phyloP scores from a whole-genome alignment of 805 yeast species.

The Wickerhamomyces bovis region DNA sequence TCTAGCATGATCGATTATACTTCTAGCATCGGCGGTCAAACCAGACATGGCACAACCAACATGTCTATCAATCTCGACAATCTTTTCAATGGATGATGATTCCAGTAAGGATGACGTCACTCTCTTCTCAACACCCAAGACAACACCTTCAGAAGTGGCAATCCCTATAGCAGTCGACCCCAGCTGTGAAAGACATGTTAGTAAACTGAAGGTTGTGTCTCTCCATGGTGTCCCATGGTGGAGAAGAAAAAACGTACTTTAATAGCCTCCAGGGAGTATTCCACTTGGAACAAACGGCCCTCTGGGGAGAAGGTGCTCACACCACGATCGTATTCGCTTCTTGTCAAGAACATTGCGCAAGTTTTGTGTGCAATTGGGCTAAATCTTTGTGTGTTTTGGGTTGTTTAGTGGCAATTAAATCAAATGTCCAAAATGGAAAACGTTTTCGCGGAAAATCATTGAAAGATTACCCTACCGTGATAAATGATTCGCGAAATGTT shows the following conservation, averaged over 20 bases:
- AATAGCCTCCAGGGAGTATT: conserved; percentile 95
- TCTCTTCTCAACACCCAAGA: conserved; percentile 94
- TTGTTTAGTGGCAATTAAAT: not conserved
- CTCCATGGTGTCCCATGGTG: not conserved
- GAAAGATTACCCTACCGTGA: not conserved
- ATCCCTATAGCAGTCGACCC: conserved; percentile 99
- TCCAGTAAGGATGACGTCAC: conserved; percentile 91
- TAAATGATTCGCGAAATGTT: not conserved
- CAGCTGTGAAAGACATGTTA: conserved; percentile 27
- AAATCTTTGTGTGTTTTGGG: not conserved
- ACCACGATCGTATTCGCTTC: conserved; percentile 99
- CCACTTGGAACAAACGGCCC: conserved; percentile 97
- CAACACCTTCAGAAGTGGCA: conserved; percentile 90
- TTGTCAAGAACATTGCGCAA: conserved; percentile 80
- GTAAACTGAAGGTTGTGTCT: conserved; percentile 1
- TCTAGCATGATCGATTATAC: conserved; percentile 98
- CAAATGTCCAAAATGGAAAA: not conserved
- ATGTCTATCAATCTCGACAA: conserved; percentile 89
- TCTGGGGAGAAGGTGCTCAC: conserved; percentile 98
- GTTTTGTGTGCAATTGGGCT: not conserved
- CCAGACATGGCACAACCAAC: conserved; percentile 99
- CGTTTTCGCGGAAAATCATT: not conserved
- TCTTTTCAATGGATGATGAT: conserved; percentile 90
- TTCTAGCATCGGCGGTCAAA: conserved; percentile 95
- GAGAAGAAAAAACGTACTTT: conserved; percentile 41